A percentile compares a stretch with the other conserved stretches of the same genome.
These are phyloP conservation scores for Hevea brasiliensis DNA, from an alignment of 345 rosid genomes.

Conservation along the genomic window DNA sequence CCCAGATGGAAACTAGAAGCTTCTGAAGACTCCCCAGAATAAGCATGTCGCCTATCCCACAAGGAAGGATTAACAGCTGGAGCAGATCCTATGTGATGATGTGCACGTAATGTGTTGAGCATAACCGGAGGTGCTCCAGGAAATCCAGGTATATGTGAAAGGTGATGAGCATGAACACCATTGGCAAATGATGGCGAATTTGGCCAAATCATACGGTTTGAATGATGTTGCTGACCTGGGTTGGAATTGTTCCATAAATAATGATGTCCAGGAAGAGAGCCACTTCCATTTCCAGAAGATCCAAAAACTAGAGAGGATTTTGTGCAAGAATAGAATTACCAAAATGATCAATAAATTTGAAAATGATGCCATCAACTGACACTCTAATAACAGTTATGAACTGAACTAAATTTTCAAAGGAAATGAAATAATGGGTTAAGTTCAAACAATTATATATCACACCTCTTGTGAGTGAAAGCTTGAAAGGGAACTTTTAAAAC, in stretches of 20 bases:
- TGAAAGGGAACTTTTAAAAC: too few relatives aligned
- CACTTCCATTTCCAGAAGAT: constrained; percentile 74
- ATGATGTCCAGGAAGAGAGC: constrained; percentile 58
- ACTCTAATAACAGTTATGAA: not conserved
- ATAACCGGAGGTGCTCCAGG: constrained; percentile 64
- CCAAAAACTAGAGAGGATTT: constrained; percentile 50
- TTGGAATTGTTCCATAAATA: constrained; percentile 48
- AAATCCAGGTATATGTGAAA: constrained; percentile 58
- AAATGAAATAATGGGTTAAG: not conserved
- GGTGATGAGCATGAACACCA: constrained; percentile 56
- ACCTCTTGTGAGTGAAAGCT: too few relatives aligned
- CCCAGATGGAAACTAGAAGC: constrained; percentile 72
- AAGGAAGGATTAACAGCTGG: constrained; percentile 33
- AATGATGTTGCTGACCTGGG: constrained; percentile 48
- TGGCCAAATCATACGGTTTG: constrained; percentile 79
- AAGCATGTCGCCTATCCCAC: constrained; percentile 72
- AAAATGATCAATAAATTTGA: constrained; percentile 4
- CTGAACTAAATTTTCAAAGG: not conserved
- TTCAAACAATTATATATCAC: not conserved
- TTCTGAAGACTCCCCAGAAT: constrained; percentile 81
- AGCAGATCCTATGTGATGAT: constrained; percentile 62
- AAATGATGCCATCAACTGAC: not conserved
- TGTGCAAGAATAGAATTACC: not conserved
- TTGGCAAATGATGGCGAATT: constrained; percentile 72
- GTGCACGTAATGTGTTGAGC: constrained; percentile 47